These are phyloP conservation scores for Curvularia eragrostidis DNA, from an alignment of 2,329 filamentous ascomycete species.

Conservation along the genomic window DNA sequence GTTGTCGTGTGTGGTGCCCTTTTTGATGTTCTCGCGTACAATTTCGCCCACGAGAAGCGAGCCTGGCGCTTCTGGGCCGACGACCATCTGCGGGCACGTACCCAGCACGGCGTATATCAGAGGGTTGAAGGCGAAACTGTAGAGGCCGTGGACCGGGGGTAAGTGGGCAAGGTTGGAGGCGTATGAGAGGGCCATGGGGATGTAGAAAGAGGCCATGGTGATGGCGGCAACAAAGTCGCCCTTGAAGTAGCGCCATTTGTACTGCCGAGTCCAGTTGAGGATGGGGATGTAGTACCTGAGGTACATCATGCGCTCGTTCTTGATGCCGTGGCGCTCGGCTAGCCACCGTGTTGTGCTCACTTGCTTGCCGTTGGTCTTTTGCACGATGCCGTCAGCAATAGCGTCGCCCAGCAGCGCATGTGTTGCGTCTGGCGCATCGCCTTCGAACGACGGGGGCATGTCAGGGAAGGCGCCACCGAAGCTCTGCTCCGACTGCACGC, in stretches of 20 bases:
- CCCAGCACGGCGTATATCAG: conserved; percentile 90
- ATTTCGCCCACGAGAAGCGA: conserved; percentile 89
- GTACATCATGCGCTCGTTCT: conserved; percentile 76
- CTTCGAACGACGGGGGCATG: conserved; percentile 37
- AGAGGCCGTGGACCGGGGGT: conserved; percentile 91
- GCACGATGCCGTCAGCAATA: conserved; percentile 54
- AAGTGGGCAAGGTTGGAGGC: conserved; percentile 92
- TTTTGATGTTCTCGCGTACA: conserved; percentile 76
- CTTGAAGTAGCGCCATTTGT: conserved; percentile 78
- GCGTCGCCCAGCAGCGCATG: conserved; percentile 52
- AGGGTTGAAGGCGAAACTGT: conserved; percentile 92
- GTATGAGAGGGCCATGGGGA: conserved; percentile 94
- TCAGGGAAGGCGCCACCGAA: conserved; percentile 49
- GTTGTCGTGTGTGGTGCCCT: conserved; percentile 68
- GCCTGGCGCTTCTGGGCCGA: conserved; percentile 93
- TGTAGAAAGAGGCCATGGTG: conserved; percentile 98
- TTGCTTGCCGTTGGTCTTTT: conserved; percentile 59
- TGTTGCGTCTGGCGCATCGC: conserved; percentile 42
- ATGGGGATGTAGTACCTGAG: conserved; percentile 92
- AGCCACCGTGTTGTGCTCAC: conserved; percentile 76
- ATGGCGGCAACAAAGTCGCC: conserved; percentile 88
- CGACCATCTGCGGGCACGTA: conserved; percentile 89
- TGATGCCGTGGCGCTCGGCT: conserved; percentile 75
- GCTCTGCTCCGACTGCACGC: conserved; percentile 54
- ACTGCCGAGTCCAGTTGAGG: conserved; percentile 88